These are phyloP conservation scores for Picochlorum sp. DNA, from an alignment of 139 green algal species.

Conservation along the genomic window DNA sequence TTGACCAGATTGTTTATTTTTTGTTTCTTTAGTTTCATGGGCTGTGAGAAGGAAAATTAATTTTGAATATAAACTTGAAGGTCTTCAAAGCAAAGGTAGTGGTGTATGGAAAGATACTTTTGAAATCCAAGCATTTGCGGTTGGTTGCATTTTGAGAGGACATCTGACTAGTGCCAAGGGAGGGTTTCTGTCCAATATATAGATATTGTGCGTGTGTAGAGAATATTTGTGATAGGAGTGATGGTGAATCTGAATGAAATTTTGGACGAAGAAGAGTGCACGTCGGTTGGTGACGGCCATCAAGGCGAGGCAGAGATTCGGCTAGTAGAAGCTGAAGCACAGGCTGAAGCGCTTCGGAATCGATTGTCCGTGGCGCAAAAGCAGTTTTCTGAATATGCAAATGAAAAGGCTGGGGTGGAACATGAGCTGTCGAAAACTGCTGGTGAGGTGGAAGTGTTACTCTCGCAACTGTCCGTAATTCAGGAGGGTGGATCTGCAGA, in stretches of 20 bases:
- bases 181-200: too few species aligned
- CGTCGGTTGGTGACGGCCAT: neutral
- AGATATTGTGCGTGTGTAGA: too few species aligned
- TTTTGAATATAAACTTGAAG: too few species aligned
- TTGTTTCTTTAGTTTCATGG: too few species aligned
- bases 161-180: too few species aligned
- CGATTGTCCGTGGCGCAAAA: conserved; percentile 60
- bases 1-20: too few species aligned
- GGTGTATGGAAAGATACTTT: too few species aligned
- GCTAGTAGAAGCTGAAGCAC: conserved; percentile 54
- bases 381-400: conserved; percentile 68
- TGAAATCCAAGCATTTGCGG: too few species aligned
- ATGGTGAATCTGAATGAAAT: neutral
- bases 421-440: conserved; percentile 8
- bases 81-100: too few species aligned
- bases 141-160: too few species aligned
- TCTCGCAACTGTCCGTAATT: conserved; percentile 33
- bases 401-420: conserved; percentile 35
- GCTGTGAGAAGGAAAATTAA: too few species aligned
- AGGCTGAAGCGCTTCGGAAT: conserved; percentile 39
- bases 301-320: conserved; percentile 57
- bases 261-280: neutral
- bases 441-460: conserved; percentile 36
- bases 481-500: conserved; percentile 28
- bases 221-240: too few species aligned